A percentile compares a stretch with the other conserved stretches of the same genome.
Conservation (phyloP, 495 filamentous ascomycete species). For the Lentithecium fluviatile region DNA sequence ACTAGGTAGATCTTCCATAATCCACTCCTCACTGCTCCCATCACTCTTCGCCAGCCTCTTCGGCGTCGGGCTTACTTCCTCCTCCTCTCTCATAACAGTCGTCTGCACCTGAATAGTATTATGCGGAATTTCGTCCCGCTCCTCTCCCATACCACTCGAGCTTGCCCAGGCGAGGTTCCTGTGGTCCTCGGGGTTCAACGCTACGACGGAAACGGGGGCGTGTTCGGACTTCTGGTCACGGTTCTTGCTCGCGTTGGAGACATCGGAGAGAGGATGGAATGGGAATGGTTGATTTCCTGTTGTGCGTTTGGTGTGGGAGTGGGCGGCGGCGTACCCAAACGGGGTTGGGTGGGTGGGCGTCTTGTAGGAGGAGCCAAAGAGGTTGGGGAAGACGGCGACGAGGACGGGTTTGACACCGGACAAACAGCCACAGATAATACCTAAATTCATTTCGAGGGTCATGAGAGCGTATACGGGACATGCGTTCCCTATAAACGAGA, state of each 20-base stretch:
- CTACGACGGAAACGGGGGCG: neutral
- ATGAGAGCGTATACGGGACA: slow-evolving; percentile 17
- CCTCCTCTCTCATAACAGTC: slow-evolving; percentile 4
- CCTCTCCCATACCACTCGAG: slow-evolving; percentile 13
- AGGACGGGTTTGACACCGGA: slow-evolving; percentile 32
- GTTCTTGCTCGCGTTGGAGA: slow-evolving; percentile 11
- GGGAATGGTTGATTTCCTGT: slow-evolving; percentile 29
- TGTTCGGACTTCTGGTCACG: slow-evolving; percentile 2
- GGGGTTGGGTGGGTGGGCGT: slow-evolving; percentile 9
- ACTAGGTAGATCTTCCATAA: slow-evolving; percentile 20
- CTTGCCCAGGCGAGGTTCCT: slow-evolving; percentile 24
- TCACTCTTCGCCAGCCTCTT: slow-evolving; percentile 9
- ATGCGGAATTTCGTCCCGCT: neutral
- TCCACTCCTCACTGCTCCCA: slow-evolving; percentile 35
- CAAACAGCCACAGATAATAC: slow-evolving; percentile 32
- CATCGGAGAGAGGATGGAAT: slow-evolving; percentile 27
- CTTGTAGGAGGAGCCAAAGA: slow-evolving; percentile 24
- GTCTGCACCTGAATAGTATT: slow-evolving; percentile 23
- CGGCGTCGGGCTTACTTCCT: slow-evolving; percentile 1
- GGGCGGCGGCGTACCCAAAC: slow-evolving; percentile 6
- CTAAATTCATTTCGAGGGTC: slow-evolving; percentile 28
- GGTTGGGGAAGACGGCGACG: slow-evolving; percentile 22
- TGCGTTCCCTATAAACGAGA: slow-evolving; percentile 12
- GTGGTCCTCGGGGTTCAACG: neutral
- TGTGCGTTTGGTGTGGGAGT: neutral